phyloP scores from a whole-genome alignment of 2,329 filamentous ascomycete species.

The Penicillium thymicola region DNA sequence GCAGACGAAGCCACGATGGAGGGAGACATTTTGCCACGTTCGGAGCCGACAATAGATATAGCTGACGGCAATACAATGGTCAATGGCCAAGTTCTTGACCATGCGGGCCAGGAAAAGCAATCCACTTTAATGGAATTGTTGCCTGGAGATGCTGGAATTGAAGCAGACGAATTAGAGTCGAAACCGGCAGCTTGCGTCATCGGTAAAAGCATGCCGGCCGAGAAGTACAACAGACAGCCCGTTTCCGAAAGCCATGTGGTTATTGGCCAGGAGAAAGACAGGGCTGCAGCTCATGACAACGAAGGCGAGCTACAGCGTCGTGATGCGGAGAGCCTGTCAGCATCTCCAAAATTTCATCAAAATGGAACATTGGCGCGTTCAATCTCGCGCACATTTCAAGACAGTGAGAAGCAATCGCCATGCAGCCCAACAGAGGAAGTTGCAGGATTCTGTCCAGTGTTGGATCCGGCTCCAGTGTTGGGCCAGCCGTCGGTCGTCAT shows the following conservation, averaged over 20 bases:
- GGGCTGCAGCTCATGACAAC: not conserved
- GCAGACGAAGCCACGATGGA: not conserved
- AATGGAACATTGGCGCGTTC: not conserved
- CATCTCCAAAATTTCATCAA: not conserved
- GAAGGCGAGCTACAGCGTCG: constrained; percentile 3
- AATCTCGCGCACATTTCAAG: not conserved
- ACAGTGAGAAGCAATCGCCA: not conserved
- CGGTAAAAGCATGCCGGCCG: constrained; percentile 1
- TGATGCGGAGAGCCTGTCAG: not conserved
- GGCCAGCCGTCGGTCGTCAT: constrained; percentile 3
- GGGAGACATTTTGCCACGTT: not conserved
- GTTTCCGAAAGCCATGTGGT: not conserved
- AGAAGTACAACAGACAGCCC: not conserved
- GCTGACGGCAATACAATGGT: not conserved
- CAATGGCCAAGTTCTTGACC: not conserved
- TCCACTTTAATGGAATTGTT: not conserved
- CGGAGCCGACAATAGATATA: not conserved
- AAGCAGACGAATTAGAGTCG: not conserved
- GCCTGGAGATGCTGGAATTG: not conserved
- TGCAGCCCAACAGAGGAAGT: not conserved
- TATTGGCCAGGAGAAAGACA: constrained; percentile 1
- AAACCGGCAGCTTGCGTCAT: not conserved
- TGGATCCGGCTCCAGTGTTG: not conserved
- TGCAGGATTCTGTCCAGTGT: not conserved
- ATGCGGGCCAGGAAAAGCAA: not conserved